Base-by-base conservation (phyloP, 208 protist genomes). In the Trypanosoma cruzi region DNA sequence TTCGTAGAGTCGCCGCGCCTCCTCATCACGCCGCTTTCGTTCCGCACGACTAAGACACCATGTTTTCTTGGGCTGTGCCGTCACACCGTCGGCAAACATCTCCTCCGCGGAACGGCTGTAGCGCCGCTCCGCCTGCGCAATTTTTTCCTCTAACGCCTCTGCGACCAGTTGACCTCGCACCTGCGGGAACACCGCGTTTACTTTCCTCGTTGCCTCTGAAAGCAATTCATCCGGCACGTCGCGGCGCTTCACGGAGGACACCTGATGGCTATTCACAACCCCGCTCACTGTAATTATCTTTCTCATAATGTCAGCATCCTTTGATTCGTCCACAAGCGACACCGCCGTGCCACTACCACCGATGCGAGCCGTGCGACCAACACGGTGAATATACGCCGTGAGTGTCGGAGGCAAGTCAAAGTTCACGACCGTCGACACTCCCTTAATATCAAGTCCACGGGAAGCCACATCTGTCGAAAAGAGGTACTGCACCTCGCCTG, bases 351-450 rank as follows among this genome's bases (percentile, higher is more conserved):
- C 98, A 20, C 80, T 83, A 13, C 87, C 77, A 2, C 98, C 98
- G 29, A 98, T 98, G 67, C 98, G 85, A 4, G 98, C 98, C 16
- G 98, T 99, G 65, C 98, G 85, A 46, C 98, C 98, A 2, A 99
- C 98, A 49, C 98, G 90, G 75, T 99, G 98, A 53, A 99, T 98
- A 80, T 99, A 99, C 46, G 98, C 97, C 49, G 99, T 99, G 4
- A 98, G 90, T 56, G 98, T 96, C 0, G 86, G 78, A 0, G 98
- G 98, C 42, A 99, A 77, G 73, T 99, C 98, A 73, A 95, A 99
- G 84, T 99, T 99, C 64, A 99, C 94, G 55, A 99, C 98, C 0
- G 97, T 81, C 53, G 97, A 90, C 2, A 99, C 97, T 4, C 78
- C 82, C 18, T 96, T 85, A 57, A 99, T 99, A 76, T 99, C 98